Evolutionary conservation across 208 protist species (phyloP), one percentile per base, ranked within the genome.

Genomic region (Trypanosoma melophagium): DNA sequence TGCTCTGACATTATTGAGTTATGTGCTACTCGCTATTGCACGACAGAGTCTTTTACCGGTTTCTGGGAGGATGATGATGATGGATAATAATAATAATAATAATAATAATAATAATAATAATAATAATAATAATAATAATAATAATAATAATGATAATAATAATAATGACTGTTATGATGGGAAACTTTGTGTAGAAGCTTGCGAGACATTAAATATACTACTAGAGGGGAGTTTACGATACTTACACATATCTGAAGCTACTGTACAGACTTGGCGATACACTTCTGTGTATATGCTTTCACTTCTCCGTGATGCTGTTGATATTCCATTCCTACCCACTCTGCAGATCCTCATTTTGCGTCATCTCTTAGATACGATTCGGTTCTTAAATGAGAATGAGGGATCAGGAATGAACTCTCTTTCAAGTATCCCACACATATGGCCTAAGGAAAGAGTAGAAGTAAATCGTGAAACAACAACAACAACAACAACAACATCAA

Each of bases 301-400:
- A 14, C 51, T 87, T 17, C 67, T 84, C 53, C 78, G 56, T 40
- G 59, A 74, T 21, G 72, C 69, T 2, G 72, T 81, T 22, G 45
- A 63, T 50, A 56, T 68, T 25, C 28, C 60, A 40, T 47, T 71
- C n/a, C 55, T 53, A 14, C 35, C 68, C 24, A 57, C 61, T n/a
- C 67, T 65, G 51, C 82, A 87, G 51, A 58, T 69, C 38, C 60
- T 76, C 28, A 66, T 87, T 38, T 71, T 87, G 21, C 69, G 68
- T 13, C 76, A 84, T 67, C 22, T 87, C 13, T 53, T 74, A 19
- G 49, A 68, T 13, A 50, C 70, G 1, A 65, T 77, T 21, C 50
- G 74, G 24, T 79, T 81, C 60, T 41, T 87, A 31, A 74, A 83
- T 51, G 66, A 60, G 21, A 51, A 50, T 9, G 19, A 47, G 7